A percentile compares a stretch with the other conserved stretches of the same genome.
phyloP scores from a whole-genome alignment of 2,329 filamentous ascomycete species.

The Hypoxylon sp. region DNA sequence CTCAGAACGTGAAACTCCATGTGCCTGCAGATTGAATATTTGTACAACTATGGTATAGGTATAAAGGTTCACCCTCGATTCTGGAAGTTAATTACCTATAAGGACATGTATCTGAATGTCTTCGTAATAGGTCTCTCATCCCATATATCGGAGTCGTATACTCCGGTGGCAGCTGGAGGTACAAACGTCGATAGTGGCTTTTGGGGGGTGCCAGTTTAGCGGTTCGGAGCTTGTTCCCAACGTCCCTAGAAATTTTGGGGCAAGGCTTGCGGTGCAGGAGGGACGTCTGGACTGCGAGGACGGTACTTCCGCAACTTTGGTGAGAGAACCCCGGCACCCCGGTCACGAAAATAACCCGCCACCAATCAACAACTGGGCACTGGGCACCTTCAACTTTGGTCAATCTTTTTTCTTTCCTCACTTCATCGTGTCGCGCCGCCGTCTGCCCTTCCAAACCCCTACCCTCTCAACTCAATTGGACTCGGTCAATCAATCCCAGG shows the following conservation, averaged over 20 bases:
- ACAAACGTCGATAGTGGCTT: constrained; percentile 2
- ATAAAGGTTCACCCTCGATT: too few species aligned
- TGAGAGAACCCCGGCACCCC: constrained; percentile 35
- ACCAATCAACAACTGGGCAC: constrained; percentile 47
- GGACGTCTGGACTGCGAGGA: not conserved
- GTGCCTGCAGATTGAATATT: not conserved
- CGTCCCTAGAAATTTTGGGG: constrained; percentile 45
- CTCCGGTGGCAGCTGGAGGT: constrained; percentile 9
- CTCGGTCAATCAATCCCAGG: constrained; percentile 41
- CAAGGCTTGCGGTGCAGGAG: constrained; percentile 31
- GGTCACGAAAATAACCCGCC: constrained; percentile 46
- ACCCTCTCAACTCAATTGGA: constrained; percentile 48
- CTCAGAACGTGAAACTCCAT: not conserved
- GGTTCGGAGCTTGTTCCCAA: constrained; percentile 45
- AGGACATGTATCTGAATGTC: not conserved
- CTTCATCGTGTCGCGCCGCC: constrained; percentile 44
- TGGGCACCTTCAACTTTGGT: constrained; percentile 46
- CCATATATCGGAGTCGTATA: constrained; percentile 17
- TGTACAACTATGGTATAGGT: too few species aligned
- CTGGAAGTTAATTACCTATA: too few species aligned
- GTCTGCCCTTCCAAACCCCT: constrained; percentile 16
- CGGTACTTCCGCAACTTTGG: constrained; percentile 18
- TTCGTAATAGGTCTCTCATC: not conserved
- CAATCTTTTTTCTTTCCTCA: constrained; percentile 52
- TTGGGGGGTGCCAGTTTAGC: constrained; percentile 18